Base-by-base conservation (phyloP, 1,284 basidiomycete species). In the Coriolopsis trogii region DNA sequence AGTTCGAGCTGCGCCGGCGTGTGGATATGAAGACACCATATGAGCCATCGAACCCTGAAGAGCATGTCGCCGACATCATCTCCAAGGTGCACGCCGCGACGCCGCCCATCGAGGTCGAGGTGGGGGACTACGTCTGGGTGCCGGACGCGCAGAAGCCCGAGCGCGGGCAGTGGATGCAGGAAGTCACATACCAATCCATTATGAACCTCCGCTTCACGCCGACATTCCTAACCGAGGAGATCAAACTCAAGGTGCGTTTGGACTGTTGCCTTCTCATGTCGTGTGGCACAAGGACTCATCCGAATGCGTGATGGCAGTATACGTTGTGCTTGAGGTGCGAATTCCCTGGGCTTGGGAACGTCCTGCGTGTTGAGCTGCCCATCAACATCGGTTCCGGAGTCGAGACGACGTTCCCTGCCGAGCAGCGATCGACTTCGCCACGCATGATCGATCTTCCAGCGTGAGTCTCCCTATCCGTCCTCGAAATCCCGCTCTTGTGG, bases 321-420 rank as follows among this genome's bases (percentile, higher is more conserved):
- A 38, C 36, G 13, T n/a, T 58, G 15, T 33, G 41, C 33, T 24
- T 58, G 25, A 51, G 43, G 20, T 38, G 48, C 2, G 49, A 51
- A 20, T 58, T 58, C 25, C 49, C 56, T 2, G 56, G 56, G 16
- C 31, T 50, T n/a, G 56, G 49, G 6, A 58, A 55, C 29, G 25
- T 24, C 26, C 43, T 58, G 13, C 46, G 52, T 6, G 15, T 55
- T 7, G 47, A 49, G 30, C 41, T 58, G 30, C 56, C 56, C 3
- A 55, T 58, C 30, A 54, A 42, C 30, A 52, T 58, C 29, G 53
- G 56, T 5, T 58, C 56, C 3, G 56, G 56, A 4, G 8, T 55
- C 15, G 52, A 53, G 31, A n/a, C 52, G 3, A 41, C 56, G 28
- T 31, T 49, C 8, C 33, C 36, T 12, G 31, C 26, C 6, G 46